These are phyloP conservation scores for Acanthamoeba quina DNA, from an alignment of 208 protist species.

Conservation along the genomic window DNA sequence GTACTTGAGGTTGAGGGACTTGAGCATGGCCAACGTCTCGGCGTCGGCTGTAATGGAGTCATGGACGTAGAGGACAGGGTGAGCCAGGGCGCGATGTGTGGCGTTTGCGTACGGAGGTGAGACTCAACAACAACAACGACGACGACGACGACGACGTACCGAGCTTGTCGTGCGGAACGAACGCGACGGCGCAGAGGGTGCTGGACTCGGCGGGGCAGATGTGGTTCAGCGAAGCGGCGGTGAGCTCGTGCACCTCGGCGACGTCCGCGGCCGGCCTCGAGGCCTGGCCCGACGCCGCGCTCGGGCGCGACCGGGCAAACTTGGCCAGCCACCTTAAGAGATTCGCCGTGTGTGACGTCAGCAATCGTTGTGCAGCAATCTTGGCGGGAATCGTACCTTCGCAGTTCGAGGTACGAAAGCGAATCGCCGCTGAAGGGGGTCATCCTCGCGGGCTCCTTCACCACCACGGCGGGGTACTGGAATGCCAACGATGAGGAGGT, in stretches of 20 bases:
- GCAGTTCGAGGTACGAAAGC: conserved; percentile 4
- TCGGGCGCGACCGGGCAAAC: not conserved
- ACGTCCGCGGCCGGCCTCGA: not conserved
- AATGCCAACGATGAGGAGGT: not conserved
- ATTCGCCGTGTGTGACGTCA: not conserved
- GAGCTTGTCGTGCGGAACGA: not conserved
- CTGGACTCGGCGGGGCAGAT: conserved; percentile 36
- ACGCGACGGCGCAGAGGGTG: conserved; percentile 32
- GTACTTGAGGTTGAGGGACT: conserved; percentile 40
- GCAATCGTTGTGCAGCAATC: too few relatives aligned
- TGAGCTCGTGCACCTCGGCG: conserved; percentile 2
- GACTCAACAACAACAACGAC: too few relatives aligned
- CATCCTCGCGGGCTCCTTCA: conserved; percentile 41
- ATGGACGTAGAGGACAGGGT: too few relatives aligned
- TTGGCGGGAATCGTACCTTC: not conserved
- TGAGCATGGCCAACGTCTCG: not conserved
- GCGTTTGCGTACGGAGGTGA: too few relatives aligned
- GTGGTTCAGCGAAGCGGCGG: not conserved
- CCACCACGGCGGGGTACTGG: conserved; percentile 44
- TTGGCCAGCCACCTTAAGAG: conserved; percentile 1
- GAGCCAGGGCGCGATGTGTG: not conserved
- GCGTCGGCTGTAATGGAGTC: not conserved
- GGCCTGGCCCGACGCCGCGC: not conserved
- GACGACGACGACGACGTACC: too few relatives aligned
- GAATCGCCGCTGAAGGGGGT: conserved; percentile 24